A percentile compares a stretch with the other conserved stretches of the same genome.
Evolutionary conservation across 2,329 filamentous ascomycete species (phyloP).

Genomic region (Pseudonectria foliicola): DNA sequence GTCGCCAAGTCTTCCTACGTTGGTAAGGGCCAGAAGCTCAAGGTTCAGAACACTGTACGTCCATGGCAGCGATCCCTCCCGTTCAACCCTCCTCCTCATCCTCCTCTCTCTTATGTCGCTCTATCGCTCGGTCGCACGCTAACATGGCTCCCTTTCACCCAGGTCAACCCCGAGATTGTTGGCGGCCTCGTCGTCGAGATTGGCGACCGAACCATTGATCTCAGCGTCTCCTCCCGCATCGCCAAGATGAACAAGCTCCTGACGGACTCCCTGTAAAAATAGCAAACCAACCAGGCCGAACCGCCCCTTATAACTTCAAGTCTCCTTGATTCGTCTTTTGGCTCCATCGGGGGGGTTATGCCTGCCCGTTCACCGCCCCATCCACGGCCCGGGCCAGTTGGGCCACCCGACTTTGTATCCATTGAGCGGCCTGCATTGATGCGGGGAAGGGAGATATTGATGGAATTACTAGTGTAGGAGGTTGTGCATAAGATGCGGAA

Average conservation of each 20-base stretch:
- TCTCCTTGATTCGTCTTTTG: constrained; percentile 17
- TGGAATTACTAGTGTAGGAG: constrained; percentile 26
- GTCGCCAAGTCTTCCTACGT: constrained; percentile 86
- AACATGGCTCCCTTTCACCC: constrained; percentile 10
- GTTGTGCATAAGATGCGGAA: constrained; percentile 22
- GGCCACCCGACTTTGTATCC: constrained; percentile 13
- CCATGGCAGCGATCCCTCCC: constrained; percentile 1
- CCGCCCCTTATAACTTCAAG: constrained; percentile 18
- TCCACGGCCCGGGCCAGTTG: constrained; percentile 7
- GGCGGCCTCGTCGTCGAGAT: constrained; percentile 94
- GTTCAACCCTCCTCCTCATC: background rate
- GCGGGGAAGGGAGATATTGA: constrained; percentile 13
- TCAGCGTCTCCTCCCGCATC: constrained; percentile 90
- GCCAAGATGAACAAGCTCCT: constrained; percentile 99
- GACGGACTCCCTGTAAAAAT: constrained; percentile 84
- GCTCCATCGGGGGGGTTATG: background rate
- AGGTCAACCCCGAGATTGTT: constrained; percentile 92
- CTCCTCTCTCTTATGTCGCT: constrained; percentile 1
- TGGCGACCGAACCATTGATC: constrained; percentile 95
- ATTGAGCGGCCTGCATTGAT: constrained; percentile 9
- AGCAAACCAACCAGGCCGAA: constrained; percentile 13
- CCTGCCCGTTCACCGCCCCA: too few species aligned
- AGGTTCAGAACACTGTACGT: constrained; percentile 82
- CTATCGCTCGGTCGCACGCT: too few species aligned
- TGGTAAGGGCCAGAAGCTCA: constrained; percentile 91